Base-by-base conservation (phyloP, 2,329 filamentous ascomycete genomes). In the Fusarium goolgardi region DNA sequence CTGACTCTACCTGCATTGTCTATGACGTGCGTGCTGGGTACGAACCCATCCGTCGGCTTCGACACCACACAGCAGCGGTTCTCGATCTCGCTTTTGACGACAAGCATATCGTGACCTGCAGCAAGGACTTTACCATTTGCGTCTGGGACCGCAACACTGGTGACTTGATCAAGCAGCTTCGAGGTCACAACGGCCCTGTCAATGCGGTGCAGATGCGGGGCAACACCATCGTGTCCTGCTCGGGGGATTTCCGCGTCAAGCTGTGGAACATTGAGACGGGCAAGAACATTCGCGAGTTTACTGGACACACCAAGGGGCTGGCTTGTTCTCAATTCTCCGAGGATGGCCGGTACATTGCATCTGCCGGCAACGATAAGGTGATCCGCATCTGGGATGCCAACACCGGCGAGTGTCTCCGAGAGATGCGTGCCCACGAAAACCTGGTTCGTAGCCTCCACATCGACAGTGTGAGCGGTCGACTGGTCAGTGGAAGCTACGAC, bases 321-420 rank as follows among this genome's bases (percentile, higher is more conserved):
- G 96, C 96, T 5, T 97, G 96, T 78, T 94, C 96, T 55, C 96
- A 99, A 78, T 97, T 98, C 79, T 95, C 91, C 40, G 93, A 97
- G 72, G 95, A 99, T 76, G 94, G 93, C n/a, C 90, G 92, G 54
- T 96, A 92, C 69, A 93, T 99, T 47, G 91, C 96, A 47, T 96
- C 94, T 20, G 96, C 96, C 12, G 96, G 96, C 45, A 99, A 97
- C 75, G 96, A 98, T 81, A 91, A 95, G 78, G 89, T 94, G 49
- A 97, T 98, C 65, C 96, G 96, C 77, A 92, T 98, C 76, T 99
- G 96, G 87, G 93, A 98, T 78, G 93, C 94, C 52, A 92, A 93
- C 73, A 97, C 93, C 2, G 94, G 94, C 64, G 90, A 93, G 73
- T 91, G 94, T 71, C 84, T 97, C 51, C 89, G 90, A 65, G 90